A percentile compares a stretch with the other conserved stretches of the same genome.
These are phyloP conservation scores for Lodderomyces elongisporus DNA, from an alignment of 1,139 yeast species.

Conservation along the genomic window DNA sequence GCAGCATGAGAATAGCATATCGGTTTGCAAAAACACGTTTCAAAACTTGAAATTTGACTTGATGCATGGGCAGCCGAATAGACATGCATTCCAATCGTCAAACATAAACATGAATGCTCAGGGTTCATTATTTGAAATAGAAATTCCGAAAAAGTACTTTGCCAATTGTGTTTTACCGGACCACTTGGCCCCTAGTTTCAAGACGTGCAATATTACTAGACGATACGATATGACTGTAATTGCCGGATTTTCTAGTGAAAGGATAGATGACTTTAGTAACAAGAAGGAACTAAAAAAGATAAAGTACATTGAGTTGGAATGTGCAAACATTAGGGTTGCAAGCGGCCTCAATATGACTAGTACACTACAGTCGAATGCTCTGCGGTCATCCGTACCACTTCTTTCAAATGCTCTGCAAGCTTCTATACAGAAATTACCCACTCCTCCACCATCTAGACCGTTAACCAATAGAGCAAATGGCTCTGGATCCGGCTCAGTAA, in stretches of 20 bases:
- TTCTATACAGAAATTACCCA: constrained; percentile 7
- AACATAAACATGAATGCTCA: constrained; percentile 6
- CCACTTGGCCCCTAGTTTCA: constrained; percentile 49
- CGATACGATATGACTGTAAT: constrained; percentile 39
- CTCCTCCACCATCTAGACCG: constrained; percentile 5
- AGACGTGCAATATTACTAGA: constrained; percentile 53
- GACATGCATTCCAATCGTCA: constrained; percentile 18
- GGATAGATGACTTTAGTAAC: constrained; percentile 19
- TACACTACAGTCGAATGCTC: constrained; percentile 17
- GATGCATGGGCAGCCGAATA: constrained; percentile 26
- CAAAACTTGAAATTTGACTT: constrained; percentile 40
- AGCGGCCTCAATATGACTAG: constrained; percentile 38
- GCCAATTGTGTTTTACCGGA: constrained; percentile 45
- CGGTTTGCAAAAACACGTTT: constrained; percentile 28
- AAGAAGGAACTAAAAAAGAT: constrained; percentile 19
- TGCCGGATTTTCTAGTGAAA: constrained; percentile 42
- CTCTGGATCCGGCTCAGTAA: too few relatives aligned
- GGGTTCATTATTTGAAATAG: constrained; percentile 34
- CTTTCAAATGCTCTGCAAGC: constrained; percentile 1
- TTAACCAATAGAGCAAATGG: neutral
- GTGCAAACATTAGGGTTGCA: constrained; percentile 35
- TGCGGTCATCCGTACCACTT: constrained; percentile 8
- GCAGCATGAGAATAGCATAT: constrained; percentile 22
- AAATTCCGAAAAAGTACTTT: constrained; percentile 39
- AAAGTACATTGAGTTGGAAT: constrained; percentile 27